Percentiles rank a stretch among this genome's conserved stretches.
phyloP scores from a whole-genome alignment of 257 asterid species.

The Solanum pimpinellifolium region DNA sequence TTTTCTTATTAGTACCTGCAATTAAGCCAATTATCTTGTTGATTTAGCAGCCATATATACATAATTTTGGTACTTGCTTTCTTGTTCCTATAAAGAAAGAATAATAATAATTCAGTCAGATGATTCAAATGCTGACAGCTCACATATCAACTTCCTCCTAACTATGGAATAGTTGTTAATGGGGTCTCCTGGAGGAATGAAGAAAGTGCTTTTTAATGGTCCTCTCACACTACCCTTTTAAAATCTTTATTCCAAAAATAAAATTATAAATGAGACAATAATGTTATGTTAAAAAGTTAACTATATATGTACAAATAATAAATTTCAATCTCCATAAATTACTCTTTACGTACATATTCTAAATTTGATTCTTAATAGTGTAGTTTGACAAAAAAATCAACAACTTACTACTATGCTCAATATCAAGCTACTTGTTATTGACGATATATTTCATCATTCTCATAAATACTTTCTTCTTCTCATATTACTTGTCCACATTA shows the following conservation, averaged over 20 bases:
- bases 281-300: background rate
- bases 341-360: background rate
- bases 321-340: background rate
- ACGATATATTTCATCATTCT: background rate
- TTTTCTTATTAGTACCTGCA: background rate
- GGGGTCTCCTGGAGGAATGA: background rate
- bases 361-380: background rate
- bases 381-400: background rate
- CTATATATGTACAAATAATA: background rate
- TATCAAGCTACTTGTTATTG: background rate
- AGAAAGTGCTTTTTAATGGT: background rate
- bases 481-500: rapidly evolving
- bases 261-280: background rate
- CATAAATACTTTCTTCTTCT: background rate
- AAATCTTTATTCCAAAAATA: background rate
- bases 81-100: background rate
- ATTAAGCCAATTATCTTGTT: background rate
- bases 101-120: background rate
- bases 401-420: background rate
- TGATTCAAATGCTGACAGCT: background rate
- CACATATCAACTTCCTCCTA: background rate
- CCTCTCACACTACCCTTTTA: background rate
- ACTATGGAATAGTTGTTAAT: background rate
- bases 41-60: background rate
- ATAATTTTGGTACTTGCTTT: background rate